Evolutionary conservation across 2,329 filamentous ascomycete genomes (phyloP), one percentile per base, ranked within the genome.

Genomic region (Dryadomyces sulphureus): DNA sequence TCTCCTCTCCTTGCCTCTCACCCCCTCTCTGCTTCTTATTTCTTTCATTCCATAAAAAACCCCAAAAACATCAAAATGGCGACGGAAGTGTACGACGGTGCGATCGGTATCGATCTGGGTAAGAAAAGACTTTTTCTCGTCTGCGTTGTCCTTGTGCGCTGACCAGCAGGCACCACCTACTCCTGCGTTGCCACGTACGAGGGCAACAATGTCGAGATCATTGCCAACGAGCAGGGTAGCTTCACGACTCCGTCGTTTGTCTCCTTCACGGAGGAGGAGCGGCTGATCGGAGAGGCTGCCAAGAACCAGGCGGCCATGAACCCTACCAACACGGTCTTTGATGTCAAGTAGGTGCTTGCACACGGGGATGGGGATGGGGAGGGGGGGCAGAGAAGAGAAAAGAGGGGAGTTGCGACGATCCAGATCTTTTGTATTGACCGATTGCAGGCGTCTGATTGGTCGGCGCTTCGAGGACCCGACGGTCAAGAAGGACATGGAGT

Each of bases 31-130:
- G 24, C 14, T 38, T 24, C 32, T 41, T 20, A 17, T 39, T 34
- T 40, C 32, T 12, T 20, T 42, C 48, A 22, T 8, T 8, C 27
- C 27, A 34, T 43, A 27, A 34, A 34, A 45, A 42, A 27, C 44
- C 36, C 32, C 40, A 17, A 64, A 7, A 16, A 14, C 5, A 17
- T 35, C 46, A 86, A 72, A 65, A 95, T 95, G 90, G 81, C 86
- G 68, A 88, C 94, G 69, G 90, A 95, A 81, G 81, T 93, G 62
- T 98, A 96, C 70, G 92, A 98, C 68, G 92, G 92, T 84, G 92
- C 92, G 80, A 87, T 96, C 75, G 92, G 92, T 81, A 98, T 98
- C 75, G 92, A 98, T 82, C 79, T 98, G 74, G 92, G 90, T 94
- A 75, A 62, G 81, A 72, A 56, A 4, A 19, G 2, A 21, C 6